Percentiles rank a stretch among this genome's conserved stretches.
phyloP scores from a whole-genome alignment of 441 rosid genomes.

The Arabidopsis lyrata region DNA sequence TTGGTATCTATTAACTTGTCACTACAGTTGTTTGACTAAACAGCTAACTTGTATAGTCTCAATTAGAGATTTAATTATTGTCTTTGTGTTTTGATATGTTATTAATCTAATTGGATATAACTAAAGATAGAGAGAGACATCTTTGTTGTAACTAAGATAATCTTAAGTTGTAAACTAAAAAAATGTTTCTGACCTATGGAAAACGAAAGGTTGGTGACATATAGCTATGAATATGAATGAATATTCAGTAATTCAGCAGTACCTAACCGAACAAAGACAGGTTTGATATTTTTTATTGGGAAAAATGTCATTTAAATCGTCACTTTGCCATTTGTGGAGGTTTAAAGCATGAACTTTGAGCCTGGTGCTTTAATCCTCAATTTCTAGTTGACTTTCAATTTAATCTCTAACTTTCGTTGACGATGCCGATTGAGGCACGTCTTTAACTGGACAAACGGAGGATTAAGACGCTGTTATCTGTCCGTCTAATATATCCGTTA shows the following conservation, averaged over 20 bases:
- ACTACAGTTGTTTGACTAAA: slow-evolving; percentile 17
- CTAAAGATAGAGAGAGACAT: neutral
- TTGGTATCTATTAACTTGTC: neutral
- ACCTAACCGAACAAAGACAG: slow-evolving; percentile 22
- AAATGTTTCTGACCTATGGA: neutral
- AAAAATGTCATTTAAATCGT: no score
- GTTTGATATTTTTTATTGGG: neutral
- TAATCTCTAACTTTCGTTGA: no score
- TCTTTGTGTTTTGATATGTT: neutral
- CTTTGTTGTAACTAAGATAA: neutral
- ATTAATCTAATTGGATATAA: neutral
- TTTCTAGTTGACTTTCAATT: no score
- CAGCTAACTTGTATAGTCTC: neutral
- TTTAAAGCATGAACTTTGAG: no score
- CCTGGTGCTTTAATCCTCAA: no score
- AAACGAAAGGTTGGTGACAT: slow-evolving; percentile 28
- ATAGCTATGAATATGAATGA: neutral
- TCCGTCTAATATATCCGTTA: no score
- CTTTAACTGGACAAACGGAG: no score
- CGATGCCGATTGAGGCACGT: no score
- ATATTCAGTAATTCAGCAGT: neutral
- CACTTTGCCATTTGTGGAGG: no score
- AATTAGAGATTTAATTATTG: neutral
- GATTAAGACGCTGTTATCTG: no score
- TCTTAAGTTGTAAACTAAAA: slow-evolving; percentile 5